Evolutionary conservation across 495 filamentous ascomycete species (phyloP).

Genomic region (Choiromyces venosus): DNA sequence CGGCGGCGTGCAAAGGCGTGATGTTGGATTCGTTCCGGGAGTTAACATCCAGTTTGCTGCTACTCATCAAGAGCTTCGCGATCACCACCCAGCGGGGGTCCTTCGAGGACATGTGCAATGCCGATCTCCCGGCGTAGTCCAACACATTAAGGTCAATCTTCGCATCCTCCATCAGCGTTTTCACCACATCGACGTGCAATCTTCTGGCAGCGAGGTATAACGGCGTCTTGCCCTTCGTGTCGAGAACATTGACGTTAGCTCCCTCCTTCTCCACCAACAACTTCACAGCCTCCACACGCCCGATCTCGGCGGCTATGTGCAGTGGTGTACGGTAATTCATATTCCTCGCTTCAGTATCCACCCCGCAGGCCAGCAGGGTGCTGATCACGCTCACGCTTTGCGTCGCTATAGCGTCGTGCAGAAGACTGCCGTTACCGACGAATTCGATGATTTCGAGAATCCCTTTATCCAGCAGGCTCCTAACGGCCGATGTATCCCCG

Average conservation of each 20-base stretch:
- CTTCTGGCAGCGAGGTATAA: slow-evolving; percentile 25
- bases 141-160: slow-evolving; percentile 15
- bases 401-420: not conserved
- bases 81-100: not conserved
- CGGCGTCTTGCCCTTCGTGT: slow-evolving; percentile 17
- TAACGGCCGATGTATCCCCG: slow-evolving; percentile 12
- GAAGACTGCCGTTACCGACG: slow-evolving; percentile 4
- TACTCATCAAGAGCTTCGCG: not conserved
- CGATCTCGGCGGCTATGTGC: slow-evolving; percentile 22
- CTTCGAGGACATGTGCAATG: slow-evolving; percentile 21
- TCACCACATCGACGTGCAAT: slow-evolving; percentile 17
- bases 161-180: slow-evolving; percentile 13
- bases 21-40: not conserved
- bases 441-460: slow-evolving; percentile 8
- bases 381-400: slow-evolving; percentile 1
- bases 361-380: slow-evolving; percentile 26
- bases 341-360: slow-evolving; percentile 26
- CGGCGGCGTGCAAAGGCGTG: not conserved
- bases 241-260: slow-evolving; percentile 23
- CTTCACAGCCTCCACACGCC: slow-evolving; percentile 16
- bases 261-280: slow-evolving; percentile 18
- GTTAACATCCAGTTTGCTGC: not conserved
- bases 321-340: slow-evolving; percentile 19
- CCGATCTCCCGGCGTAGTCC: slow-evolving; percentile 17
- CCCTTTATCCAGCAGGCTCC: slow-evolving; percentile 15